Percentiles rank a stretch among this genome's conserved stretches.
These are phyloP conservation scores for Tetracladium marchalianum DNA, from an alignment of 495 filamentous ascomycete species.

Conservation along the genomic window DNA sequence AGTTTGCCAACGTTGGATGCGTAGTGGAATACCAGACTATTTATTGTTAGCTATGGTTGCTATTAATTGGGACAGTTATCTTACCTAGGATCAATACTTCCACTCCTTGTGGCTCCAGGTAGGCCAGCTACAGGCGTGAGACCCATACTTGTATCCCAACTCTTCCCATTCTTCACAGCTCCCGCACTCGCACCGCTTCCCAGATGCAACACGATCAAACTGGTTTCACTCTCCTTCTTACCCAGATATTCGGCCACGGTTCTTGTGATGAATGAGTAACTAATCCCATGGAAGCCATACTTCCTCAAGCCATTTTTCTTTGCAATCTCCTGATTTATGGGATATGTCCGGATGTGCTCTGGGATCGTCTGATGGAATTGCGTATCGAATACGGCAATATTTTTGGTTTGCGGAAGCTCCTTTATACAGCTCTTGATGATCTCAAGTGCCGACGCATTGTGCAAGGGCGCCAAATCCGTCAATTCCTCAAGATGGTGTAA, in stretches of 20 bases:
- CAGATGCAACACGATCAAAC: slow-evolving; percentile 74
- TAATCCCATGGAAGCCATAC: slow-evolving; percentile 88
- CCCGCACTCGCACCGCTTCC: slow-evolving; percentile 76
- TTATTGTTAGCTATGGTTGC: neutral
- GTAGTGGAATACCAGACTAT: slow-evolving; percentile 76
- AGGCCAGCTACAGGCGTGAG: slow-evolving; percentile 76
- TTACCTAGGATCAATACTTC: slow-evolving; percentile 70
- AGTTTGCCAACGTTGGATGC: slow-evolving; percentile 66
- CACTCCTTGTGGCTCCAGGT: slow-evolving; percentile 75
- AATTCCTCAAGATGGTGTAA: slow-evolving; percentile 59
- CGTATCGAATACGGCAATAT: slow-evolving; percentile 80
- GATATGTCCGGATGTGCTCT: slow-evolving; percentile 60
- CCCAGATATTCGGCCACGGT: slow-evolving; percentile 53
- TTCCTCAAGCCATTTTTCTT: slow-evolving; percentile 63
- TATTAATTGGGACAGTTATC: slow-evolving; percentile 5
- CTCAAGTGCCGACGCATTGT: slow-evolving; percentile 69
- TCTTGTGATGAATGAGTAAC: slow-evolving; percentile 69
- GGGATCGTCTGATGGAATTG: slow-evolving; percentile 74
- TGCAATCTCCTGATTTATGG: slow-evolving; percentile 63
- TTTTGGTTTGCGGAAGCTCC: slow-evolving; percentile 55
- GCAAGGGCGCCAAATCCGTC: slow-evolving; percentile 76
- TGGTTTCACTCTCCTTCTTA: slow-evolving; percentile 45
- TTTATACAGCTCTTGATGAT: slow-evolving; percentile 59
- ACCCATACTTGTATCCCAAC: slow-evolving; percentile 73
- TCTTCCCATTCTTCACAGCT: slow-evolving; percentile 62